Conservation (phyloP, 2,329 filamentous ascomycete species). For the Alternaria brassicicola region DNA sequence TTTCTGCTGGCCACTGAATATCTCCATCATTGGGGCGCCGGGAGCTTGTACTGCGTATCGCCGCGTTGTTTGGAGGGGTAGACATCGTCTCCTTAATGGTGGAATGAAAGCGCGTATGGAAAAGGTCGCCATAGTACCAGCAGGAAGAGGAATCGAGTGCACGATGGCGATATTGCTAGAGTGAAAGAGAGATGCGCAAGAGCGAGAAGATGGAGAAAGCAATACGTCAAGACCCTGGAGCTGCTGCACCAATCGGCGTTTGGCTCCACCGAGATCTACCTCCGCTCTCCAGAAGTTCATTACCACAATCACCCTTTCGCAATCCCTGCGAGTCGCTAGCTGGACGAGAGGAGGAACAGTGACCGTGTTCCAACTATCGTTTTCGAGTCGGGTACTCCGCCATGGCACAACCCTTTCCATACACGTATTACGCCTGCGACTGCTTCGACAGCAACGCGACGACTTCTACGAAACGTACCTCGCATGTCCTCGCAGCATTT, state of each 20-base stretch:
- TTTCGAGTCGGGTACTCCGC: neutral
- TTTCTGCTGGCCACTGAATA: conserved; percentile 90
- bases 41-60: conserved; percentile 79
- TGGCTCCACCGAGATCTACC: conserved; percentile 14
- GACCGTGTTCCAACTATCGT: neutral
- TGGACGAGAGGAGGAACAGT: neutral
- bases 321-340: neutral
- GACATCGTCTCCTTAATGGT: conserved; percentile 34
- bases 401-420: conserved; percentile 66
- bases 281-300: conserved; percentile 6
- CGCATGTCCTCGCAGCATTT: conserved; percentile 47
- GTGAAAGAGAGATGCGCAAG: neutral
- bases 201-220: neutral
- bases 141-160: neutral
- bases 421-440: conserved; percentile 69
- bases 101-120: conserved; percentile 47
- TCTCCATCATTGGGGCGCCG: conserved; percentile 78
- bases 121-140: conserved; percentile 37
- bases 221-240: conserved; percentile 16
- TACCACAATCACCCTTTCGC: conserved; percentile 8
- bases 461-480: conserved; percentile 39
- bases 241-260: conserved; percentile 16
- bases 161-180: neutral
- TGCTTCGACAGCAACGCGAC: conserved; percentile 59
- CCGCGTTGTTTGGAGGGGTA: conserved; percentile 46